A percentile compares a stretch with the other conserved stretches of the same genome.
These are phyloP conservation scores for Porogramme epimiltina DNA, from an alignment of 1,284 basidiomycete genomes.

Conservation along the genomic window DNA sequence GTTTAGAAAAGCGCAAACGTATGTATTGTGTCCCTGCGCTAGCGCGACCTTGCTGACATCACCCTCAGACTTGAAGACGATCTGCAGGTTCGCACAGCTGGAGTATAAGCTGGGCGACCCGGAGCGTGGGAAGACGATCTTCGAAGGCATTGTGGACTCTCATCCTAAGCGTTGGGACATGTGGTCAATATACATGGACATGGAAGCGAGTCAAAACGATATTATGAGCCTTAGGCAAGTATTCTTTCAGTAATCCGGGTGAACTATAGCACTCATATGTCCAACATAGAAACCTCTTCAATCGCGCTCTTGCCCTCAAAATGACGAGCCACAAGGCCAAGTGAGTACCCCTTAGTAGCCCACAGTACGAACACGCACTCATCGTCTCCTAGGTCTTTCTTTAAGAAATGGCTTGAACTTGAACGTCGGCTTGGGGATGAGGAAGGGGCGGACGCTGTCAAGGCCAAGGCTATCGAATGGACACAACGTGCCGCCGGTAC, in stretches of 20 bases:
- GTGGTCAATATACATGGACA: conserved; percentile 97
- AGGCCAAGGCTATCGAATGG: conserved; percentile 90
- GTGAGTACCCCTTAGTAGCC: conserved; percentile 43
- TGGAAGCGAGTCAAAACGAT: conserved; percentile 82
- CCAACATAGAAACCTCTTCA: conserved; percentile 72
- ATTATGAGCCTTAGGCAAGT: conserved; percentile 72
- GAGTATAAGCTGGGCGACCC: conserved; percentile 95
- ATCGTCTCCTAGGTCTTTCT: conserved; percentile 65
- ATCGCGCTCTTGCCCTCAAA: conserved; percentile 80
- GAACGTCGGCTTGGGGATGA: conserved; percentile 89
- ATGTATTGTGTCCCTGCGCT: conserved; percentile 33
- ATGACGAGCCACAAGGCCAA: conserved; percentile 96
- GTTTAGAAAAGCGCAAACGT: conserved; percentile 96
- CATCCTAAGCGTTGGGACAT: conserved; percentile 95
- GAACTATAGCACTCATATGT: neutral
- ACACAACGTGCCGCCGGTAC: conserved; percentile 54
- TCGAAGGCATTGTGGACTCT: conserved; percentile 94
- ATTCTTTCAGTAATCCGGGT: conserved; percentile 18
- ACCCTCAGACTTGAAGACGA: conserved; percentile 85
- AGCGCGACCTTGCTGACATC: neutral
- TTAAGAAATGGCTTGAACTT: conserved; percentile 97
- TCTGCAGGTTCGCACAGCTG: conserved; percentile 91
- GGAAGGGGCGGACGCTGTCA: conserved; percentile 80
- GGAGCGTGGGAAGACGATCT: conserved; percentile 94
- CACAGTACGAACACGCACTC: neutral